Conservation (phyloP, 1,139 yeast species). For the Pichia sp. region DNA sequence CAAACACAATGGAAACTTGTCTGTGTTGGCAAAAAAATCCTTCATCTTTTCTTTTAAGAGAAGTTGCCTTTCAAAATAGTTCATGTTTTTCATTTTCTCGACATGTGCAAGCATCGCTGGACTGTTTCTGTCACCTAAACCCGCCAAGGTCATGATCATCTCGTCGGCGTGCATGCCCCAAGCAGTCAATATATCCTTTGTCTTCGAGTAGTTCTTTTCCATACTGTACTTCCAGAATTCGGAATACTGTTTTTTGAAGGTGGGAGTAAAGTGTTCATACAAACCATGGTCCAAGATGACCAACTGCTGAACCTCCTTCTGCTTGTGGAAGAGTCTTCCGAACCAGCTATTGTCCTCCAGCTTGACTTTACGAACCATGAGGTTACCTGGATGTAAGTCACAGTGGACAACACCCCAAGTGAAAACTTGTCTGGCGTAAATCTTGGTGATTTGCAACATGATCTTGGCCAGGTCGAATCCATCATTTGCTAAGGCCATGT, state of each 20-base stretch:
- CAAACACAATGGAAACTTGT: conserved; percentile 62
- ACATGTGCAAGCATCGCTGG: conserved; percentile 26
- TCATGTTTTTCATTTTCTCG: conserved; percentile 25
- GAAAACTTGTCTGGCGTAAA: conserved; percentile 67
- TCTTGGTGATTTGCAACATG: conserved; percentile 49
- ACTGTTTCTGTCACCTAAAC: conserved; percentile 42
- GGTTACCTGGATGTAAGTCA: conserved; percentile 82
- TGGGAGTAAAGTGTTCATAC: conserved; percentile 50
- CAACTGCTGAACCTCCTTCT: conserved; percentile 44
- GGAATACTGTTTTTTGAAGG: conserved; percentile 54
- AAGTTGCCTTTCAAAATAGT: conserved; percentile 38
- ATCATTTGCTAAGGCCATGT: conserved; percentile 38
- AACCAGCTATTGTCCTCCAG: conserved; percentile 11
- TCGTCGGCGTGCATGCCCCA: conserved; percentile 79
- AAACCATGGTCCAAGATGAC: conserved; percentile 76
- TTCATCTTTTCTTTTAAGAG: conserved; percentile 38
- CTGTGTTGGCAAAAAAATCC: conserved; percentile 55
- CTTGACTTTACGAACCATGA: conserved; percentile 46
- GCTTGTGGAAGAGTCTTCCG: conserved; percentile 4
- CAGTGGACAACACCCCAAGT: conserved; percentile 74
- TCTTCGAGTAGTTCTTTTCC: conserved; percentile 46
- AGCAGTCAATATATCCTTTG: conserved; percentile 43
- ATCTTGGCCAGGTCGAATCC: conserved; percentile 43
- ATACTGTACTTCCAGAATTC: conserved; percentile 62
- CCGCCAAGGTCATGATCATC: conserved; percentile 56